Evolutionary conservation across 1,284 basidiomycete genomes (phyloP).

Genomic region (Puccinia novopanici): DNA sequence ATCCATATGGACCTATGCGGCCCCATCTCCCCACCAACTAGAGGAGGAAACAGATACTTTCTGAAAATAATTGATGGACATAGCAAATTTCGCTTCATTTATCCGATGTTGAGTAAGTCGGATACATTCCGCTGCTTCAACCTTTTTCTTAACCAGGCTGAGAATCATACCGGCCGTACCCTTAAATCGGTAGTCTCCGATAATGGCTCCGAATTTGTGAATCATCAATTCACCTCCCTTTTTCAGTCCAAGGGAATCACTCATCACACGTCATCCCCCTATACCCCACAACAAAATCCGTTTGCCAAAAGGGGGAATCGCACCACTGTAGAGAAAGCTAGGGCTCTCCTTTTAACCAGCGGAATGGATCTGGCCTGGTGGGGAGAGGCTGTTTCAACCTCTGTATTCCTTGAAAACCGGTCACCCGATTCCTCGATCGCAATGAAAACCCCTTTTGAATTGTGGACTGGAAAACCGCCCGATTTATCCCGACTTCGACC

Average conservation of each 20-base stretch:
- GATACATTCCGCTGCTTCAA: background rate
- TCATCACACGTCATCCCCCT: background rate
- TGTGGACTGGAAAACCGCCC: background rate
- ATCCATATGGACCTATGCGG: no score
- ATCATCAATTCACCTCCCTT: background rate
- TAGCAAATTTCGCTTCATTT: background rate
- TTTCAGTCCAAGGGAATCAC: background rate
- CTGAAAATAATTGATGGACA: constrained; percentile 8
- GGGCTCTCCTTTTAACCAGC: background rate
- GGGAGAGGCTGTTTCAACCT: background rate
- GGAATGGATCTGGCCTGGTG: background rate
- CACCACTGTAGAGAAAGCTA: background rate
- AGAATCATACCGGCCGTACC: background rate
- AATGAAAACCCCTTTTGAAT: background rate
- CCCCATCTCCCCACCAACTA: background rate
- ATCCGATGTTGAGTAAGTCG: background rate
- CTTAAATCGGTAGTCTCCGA: background rate
- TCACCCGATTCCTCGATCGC: background rate
- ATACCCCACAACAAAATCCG: constrained; percentile 16
- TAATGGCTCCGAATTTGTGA: background rate
- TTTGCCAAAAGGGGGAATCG: constrained; percentile 10
- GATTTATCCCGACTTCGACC: background rate
- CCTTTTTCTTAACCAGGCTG: background rate
- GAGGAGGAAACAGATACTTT: background rate
- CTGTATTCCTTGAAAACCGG: background rate